Conservation (phyloP, 345 rosid genomes). For the Acer campestre region DNA sequence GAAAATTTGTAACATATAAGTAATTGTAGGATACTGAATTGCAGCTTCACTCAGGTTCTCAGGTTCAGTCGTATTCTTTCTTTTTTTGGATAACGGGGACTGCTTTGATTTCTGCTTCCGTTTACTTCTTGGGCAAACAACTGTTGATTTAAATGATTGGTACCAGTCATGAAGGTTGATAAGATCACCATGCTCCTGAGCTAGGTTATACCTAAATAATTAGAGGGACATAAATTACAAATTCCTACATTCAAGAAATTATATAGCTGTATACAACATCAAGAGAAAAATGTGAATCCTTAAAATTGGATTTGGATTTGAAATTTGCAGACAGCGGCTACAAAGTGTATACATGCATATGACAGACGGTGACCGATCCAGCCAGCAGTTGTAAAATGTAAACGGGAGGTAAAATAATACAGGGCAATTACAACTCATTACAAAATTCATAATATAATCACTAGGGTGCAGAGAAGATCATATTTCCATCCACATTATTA, state of each 20-base stretch:
- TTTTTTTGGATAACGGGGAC: slow-evolving; percentile 59
- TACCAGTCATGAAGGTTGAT: slow-evolving; percentile 95
- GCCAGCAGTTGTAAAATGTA: neutral
- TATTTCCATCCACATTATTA: slow-evolving; percentile 3
- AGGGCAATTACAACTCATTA: neutral
- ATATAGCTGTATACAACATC: neutral
- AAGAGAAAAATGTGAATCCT: neutral
- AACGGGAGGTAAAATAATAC: neutral
- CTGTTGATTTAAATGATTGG: slow-evolving; percentile 72
- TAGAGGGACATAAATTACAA: neutral
- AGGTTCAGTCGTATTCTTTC: slow-evolving; percentile 48
- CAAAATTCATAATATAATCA: neutral
- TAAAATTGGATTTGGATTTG: neutral
- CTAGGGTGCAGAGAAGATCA: neutral
- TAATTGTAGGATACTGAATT: slow-evolving; percentile 80
- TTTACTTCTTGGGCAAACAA: slow-evolving; percentile 34
- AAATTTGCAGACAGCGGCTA: neutral
- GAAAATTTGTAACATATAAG: neutral
- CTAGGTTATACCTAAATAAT: slow-evolving; percentile 62
- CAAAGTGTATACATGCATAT: neutral
- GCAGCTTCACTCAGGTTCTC: slow-evolving; percentile 61
- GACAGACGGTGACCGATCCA: slow-evolving; percentile 2
- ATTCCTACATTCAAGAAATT: slow-evolving; percentile 1
- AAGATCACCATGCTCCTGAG: slow-evolving; percentile 90
- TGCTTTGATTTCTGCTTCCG: slow-evolving; percentile 56